A percentile compares a stretch with the other conserved stretches of the same genome.
phyloP scores from a whole-genome alignment of 345 rosid species.

The Cochlearia excelsa region DNA sequence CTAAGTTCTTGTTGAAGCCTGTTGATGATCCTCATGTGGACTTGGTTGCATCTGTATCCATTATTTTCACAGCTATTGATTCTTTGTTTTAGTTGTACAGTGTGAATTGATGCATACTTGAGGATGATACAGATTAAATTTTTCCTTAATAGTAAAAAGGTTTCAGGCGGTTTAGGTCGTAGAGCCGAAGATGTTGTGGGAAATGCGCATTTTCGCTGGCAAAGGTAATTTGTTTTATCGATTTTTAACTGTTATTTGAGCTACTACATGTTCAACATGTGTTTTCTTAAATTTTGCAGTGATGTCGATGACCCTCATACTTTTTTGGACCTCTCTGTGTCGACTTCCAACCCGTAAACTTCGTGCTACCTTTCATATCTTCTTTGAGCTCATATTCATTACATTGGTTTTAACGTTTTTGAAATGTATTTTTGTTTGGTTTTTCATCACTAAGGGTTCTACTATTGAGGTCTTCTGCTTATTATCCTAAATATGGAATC shows the following conservation, averaged over 20 bases:
- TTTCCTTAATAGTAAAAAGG: conserved; percentile 45
- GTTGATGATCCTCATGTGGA: conserved; percentile 90
- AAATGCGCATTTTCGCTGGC: conserved; percentile 80
- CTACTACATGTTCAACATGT: too few species aligned
- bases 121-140: background rate
- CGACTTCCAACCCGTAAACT: conserved; percentile 74
- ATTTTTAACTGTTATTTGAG: too few species aligned
- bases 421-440: conserved; percentile 4
- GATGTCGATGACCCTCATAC: conserved; percentile 87
- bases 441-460: conserved; percentile 48
- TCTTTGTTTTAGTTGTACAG: too few species aligned
- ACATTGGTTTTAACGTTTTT: background rate
- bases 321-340: conserved; percentile 81
- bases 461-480: conserved; percentile 64
- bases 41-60: conserved; percentile 83
- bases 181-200: conserved; percentile 59
- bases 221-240: conserved; percentile 42
- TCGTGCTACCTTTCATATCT: background rate
- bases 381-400: background rate
- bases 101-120: background rate
- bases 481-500: conserved; percentile 66
- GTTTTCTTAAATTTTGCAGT: conserved; percentile 39
- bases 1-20: conserved; percentile 76
- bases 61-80: background rate
- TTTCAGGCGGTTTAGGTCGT: conserved; percentile 66